phyloP scores from a whole-genome alignment of 768 basidiomycete genomes.

The Dendrothele bispora region DNA sequence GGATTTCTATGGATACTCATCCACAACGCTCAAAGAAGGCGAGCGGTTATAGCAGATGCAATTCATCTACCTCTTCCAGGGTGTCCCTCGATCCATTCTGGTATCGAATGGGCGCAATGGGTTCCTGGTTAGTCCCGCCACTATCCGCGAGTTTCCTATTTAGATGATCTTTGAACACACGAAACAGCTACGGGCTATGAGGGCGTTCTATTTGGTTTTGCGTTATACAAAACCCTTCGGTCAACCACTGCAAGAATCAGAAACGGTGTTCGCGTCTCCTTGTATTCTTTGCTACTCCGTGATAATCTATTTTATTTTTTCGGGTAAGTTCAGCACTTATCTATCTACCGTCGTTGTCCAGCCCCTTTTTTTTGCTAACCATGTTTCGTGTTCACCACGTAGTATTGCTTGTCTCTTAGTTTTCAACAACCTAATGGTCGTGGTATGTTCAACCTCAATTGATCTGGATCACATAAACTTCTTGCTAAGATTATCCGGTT shows the following conservation, averaged over 20 bases:
- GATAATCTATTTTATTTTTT: slow-evolving; percentile 48
- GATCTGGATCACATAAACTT: too few relatives aligned
- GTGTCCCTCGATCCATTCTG: slow-evolving; percentile 40
- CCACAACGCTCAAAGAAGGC: slow-evolving; percentile 34
- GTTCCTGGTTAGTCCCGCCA: slow-evolving; percentile 41
- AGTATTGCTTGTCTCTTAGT: slow-evolving; percentile 39
- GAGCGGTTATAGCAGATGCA: slow-evolving; percentile 33
- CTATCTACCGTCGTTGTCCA: not conserved
- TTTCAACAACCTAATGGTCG: slow-evolving; percentile 49
- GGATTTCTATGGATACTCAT: slow-evolving; percentile 42
- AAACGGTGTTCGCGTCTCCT: slow-evolving; percentile 21
- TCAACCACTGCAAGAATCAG: slow-evolving; percentile 24
- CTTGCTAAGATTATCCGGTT: too few relatives aligned
- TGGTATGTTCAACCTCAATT: slow-evolving; percentile 34
- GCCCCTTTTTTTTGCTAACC: too few relatives aligned
- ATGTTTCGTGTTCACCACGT: not conserved
- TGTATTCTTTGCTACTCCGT: slow-evolving; percentile 36
- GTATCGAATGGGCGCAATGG: slow-evolving; percentile 46
- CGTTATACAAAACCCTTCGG: slow-evolving; percentile 31
- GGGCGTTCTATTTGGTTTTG: slow-evolving; percentile 40
- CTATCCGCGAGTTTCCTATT: not conserved
- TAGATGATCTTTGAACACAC: too few relatives aligned
- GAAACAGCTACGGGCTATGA: slow-evolving; percentile 43
- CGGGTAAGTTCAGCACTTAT: slow-evolving; percentile 24
- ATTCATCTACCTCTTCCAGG: slow-evolving; percentile 39